phyloP scores from a whole-genome alignment of 371 early-diverging fungal species.

The Sporodiniella umbellata region DNA sequence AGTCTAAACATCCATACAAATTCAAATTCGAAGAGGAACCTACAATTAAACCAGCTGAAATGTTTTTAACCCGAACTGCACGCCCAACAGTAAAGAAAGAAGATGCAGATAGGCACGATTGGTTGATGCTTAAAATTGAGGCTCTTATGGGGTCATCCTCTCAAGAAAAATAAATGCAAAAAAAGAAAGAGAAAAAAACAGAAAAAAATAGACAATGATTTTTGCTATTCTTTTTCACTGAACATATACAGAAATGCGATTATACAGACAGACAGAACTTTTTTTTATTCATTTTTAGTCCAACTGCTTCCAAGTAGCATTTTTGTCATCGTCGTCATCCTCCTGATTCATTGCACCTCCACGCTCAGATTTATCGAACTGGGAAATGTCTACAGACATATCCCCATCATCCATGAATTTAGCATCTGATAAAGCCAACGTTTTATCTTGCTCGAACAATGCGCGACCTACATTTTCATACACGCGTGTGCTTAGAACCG shows the following conservation, averaged over 20 bases:
- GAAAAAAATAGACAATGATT: no score
- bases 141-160: conserved; percentile 8
- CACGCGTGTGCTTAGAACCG: not conserved
- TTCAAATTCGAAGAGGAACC: conserved; percentile 16
- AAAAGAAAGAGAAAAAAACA: not conserved
- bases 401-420: conserved; percentile 85
- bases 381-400: conserved; percentile 73
- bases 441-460: conserved; percentile 87
- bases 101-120: conserved; percentile 20
- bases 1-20: conserved; percentile 14
- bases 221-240: no score
- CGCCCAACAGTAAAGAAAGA: conserved; percentile 8
- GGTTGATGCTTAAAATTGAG: conserved; percentile 19
- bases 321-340: conserved; percentile 61
- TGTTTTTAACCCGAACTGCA: conserved; percentile 23
- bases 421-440: conserved; percentile 82
- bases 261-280: no score
- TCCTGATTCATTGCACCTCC: conserved; percentile 43
- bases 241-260: no score
- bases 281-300: conserved; percentile 24
- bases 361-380: conserved; percentile 61
- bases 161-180: not conserved
- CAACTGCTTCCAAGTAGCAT: conserved; percentile 45
- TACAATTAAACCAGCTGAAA: conserved; percentile 6
- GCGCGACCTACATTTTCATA: conserved; percentile 67